Conservation (phyloP, 352 stramenopile genomes). For the Globisporangium takayamanum region DNA sequence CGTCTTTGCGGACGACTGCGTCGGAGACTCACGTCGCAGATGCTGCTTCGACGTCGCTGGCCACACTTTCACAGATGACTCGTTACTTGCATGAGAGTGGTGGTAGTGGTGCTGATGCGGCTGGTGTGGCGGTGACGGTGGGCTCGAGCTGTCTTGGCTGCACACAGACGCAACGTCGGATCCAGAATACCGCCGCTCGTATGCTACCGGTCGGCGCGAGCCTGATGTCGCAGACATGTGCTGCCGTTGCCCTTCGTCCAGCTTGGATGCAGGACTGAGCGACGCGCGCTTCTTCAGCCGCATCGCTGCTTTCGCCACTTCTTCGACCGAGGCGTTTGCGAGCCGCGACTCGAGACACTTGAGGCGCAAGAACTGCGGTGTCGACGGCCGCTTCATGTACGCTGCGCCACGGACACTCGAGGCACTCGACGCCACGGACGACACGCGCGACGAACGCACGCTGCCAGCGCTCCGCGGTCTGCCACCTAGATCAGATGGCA, state of each 20-base stretch:
- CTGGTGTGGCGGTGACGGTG: background rate
- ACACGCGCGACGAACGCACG: conserved; percentile 20
- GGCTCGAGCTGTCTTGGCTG: conserved; percentile 4
- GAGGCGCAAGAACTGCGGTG: conserved; percentile 52
- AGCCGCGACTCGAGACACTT: conserved; percentile 61
- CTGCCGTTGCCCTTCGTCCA: conserved; percentile 5
- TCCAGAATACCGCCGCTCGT: conserved; percentile 33
- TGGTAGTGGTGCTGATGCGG: background rate
- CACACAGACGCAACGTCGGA: conserved; percentile 22
- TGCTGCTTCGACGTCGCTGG: conserved; percentile 1
- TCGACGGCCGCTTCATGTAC: conserved; percentile 55
- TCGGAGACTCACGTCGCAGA: background rate
- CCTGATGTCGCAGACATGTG: background rate
- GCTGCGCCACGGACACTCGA: conserved; percentile 34
- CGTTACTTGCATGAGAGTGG: background rate
- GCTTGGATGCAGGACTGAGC: conserved; percentile 6
- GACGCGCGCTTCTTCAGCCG: conserved; percentile 32
- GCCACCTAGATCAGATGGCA: background rate
- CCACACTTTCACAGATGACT: conserved; percentile 8
- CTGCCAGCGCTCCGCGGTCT: conserved; percentile 55
- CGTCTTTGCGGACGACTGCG: no score
- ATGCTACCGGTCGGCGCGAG: conserved; percentile 1
- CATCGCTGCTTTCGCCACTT: conserved; percentile 9
- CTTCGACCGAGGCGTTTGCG: conserved; percentile 10
- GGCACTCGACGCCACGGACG: conserved; percentile 17